Evolutionary conservation across 1,284 basidiomycete genomes (phyloP).

Genomic region (Phellinidium pouzarii): DNA sequence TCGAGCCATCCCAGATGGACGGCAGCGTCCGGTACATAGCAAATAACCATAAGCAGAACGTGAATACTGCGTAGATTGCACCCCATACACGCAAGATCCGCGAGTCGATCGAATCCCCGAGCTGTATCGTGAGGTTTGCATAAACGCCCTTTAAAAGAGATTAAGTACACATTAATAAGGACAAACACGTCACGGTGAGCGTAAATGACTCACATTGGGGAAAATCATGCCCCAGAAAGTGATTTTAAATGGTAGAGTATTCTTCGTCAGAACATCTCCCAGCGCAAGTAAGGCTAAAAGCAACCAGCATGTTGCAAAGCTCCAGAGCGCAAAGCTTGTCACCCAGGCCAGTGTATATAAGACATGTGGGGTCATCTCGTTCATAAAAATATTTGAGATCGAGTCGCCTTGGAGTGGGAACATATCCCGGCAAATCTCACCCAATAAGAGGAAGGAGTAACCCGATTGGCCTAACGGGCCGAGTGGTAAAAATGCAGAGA

Average conservation of each 20-base stretch:
- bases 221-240: conserved; percentile 57
- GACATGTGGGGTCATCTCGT: conserved; percentile 30
- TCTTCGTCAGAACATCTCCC: conserved; percentile 32
- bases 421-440: conserved; percentile 28
- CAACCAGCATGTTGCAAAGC: conserved; percentile 48
- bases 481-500: conserved; percentile 40
- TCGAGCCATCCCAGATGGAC: conserved; percentile 32
- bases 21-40: conserved; percentile 39
- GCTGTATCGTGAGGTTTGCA: conserved; percentile 52
- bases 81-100: conserved; percentile 49
- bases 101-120: conserved; percentile 46
- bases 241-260: conserved; percentile 39
- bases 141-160: conserved; percentile 44
- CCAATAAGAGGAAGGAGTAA: conserved; percentile 36
- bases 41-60: conserved; percentile 50
- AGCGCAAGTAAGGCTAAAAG: conserved; percentile 42
- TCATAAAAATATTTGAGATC: conserved; percentile 33
- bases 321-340: conserved; percentile 46
- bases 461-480: conserved; percentile 41
- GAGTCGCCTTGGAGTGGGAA: conserved; percentile 29
- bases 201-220: conserved; percentile 42
- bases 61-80: conserved; percentile 44
- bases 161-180: not conserved
- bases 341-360: conserved; percentile 40
- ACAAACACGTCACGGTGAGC: not conserved